Percentiles rank a stretch among this genome's conserved stretches.
Conservation (phyloP, 2,329 filamentous ascomycete genomes). For the Talaromyces sp. region DNA sequence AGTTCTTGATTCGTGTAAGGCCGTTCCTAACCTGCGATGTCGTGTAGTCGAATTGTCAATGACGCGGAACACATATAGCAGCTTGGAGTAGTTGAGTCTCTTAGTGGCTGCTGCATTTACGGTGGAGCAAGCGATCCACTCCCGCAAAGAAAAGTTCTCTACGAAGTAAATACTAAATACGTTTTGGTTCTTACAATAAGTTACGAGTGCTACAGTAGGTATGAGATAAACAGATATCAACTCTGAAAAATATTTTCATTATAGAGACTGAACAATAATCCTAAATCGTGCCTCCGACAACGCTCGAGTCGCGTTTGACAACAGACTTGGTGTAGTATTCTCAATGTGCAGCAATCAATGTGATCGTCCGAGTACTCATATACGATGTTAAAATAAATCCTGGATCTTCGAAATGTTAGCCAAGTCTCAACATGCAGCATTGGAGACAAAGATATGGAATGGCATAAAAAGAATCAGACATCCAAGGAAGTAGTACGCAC, state of each 20-base stretch:
- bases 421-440: neutral
- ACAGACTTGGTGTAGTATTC: neutral
- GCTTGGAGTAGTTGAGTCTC: neutral
- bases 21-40: neutral
- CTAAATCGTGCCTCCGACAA: neutral
- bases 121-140: conserved; percentile 26
- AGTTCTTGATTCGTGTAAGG: neutral
- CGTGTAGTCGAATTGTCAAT: neutral
- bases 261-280: neutral
- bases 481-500: conserved; percentile 23
- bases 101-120: conserved; percentile 23
- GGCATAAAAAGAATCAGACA: conserved; percentile 19
- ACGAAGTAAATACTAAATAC: too few relatives aligned
- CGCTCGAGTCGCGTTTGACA: neutral
- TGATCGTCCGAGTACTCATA: too few relatives aligned
- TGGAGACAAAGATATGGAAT: neutral
- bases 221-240: neutral
- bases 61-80: conserved; percentile 8
- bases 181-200: too few relatives aligned
- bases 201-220: neutral
- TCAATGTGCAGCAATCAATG: neutral
- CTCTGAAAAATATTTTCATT: neutral
- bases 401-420: conserved; percentile 8
- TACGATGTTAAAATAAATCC: neutral
- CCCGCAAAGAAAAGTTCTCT: conserved; percentile 18